Evolutionary conservation across 2,329 filamentous ascomycete genomes (phyloP).

Genomic region (Scedosporium apiospermum): DNA sequence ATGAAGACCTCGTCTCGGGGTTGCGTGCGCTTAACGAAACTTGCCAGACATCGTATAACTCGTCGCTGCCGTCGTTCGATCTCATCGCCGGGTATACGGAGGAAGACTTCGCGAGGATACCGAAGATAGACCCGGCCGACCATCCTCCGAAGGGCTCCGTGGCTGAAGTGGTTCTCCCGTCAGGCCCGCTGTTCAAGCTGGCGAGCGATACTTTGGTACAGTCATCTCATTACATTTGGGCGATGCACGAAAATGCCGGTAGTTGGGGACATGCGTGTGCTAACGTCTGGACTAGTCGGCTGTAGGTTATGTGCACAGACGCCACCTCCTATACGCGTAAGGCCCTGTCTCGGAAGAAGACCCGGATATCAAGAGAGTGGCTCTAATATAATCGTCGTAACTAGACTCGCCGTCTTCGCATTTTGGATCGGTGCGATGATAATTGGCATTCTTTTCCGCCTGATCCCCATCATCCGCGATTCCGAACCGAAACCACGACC

Average conservation of each 20-base stretch:
- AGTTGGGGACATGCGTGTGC: not conserved
- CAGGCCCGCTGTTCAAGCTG: conserved; percentile 19
- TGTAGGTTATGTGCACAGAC: conserved; percentile 21
- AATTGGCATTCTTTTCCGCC: conserved; percentile 24
- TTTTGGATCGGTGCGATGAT: conserved; percentile 31
- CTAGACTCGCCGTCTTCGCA: conserved; percentile 22
- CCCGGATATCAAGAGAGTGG: not conserved
- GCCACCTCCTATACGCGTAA: conserved; percentile 29
- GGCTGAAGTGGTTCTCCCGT: conserved; percentile 23
- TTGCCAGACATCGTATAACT: conserved; percentile 14
- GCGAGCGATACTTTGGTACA: conserved; percentile 29
- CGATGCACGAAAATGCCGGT: not conserved
- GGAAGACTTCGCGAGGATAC: conserved; percentile 17
- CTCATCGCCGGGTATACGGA: conserved; percentile 23
- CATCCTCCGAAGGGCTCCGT: conserved; percentile 15
- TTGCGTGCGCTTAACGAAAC: conserved; percentile 23
- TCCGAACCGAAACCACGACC: not conserved
- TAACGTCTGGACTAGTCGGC: conserved; percentile 20
- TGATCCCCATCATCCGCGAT: conserved; percentile 10
- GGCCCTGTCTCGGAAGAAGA: not conserved
- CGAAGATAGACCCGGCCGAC: conserved; percentile 19
- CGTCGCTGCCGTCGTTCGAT: conserved; percentile 23
- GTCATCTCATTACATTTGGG: not conserved
- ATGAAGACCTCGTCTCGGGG: conserved; percentile 14
- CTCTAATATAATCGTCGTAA: conserved; percentile 1